These are phyloP conservation scores for Coemansia sp. DNA, from an alignment of 192 early-diverging fungal genomes.

Conservation along the genomic window DNA sequence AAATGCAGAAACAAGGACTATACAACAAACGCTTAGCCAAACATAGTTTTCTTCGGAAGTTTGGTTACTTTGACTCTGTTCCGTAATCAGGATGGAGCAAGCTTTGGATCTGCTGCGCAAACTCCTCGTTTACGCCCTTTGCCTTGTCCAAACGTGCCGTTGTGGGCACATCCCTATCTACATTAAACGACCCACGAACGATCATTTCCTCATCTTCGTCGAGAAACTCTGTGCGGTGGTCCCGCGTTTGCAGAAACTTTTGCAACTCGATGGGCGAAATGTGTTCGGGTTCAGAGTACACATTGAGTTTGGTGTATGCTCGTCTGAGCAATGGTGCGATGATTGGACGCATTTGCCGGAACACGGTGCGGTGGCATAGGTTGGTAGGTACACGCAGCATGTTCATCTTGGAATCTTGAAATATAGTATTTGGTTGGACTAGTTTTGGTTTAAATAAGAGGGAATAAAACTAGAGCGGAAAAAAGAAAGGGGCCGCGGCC, in stretches of 20 bases:
- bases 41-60: neutral
- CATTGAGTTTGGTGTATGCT: conserved; percentile 27
- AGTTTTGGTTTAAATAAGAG: neutral
- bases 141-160: neutral
- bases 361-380: neutral
- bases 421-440: neutral
- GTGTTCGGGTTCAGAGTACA: conserved; percentile 18
- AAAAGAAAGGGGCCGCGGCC: neutral
- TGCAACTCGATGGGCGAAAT: conserved; percentile 38
- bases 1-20: neutral
- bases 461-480: neutral
- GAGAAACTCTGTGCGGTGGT: conserved; percentile 25
- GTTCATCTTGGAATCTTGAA: neutral
- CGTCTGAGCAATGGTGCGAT: neutral
- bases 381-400: neutral
- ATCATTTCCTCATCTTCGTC: conserved; percentile 39
- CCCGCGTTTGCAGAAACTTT: conserved; percentile 41
- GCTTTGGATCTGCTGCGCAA: conserved; percentile 45
- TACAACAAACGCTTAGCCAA: neutral
- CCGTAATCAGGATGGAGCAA: conserved; percentile 38
- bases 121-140: conserved; percentile 42
- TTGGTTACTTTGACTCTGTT: conserved; percentile 9
- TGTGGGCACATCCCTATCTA: conserved; percentile 1
- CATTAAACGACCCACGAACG: conserved; percentile 29
- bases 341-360: too few species aligned